Percentiles rank a stretch among this genome's conserved stretches.
Evolutionary conservation across 2,329 filamentous ascomycete genomes (phyloP).

Genomic region (Cadophora sp.): DNA sequence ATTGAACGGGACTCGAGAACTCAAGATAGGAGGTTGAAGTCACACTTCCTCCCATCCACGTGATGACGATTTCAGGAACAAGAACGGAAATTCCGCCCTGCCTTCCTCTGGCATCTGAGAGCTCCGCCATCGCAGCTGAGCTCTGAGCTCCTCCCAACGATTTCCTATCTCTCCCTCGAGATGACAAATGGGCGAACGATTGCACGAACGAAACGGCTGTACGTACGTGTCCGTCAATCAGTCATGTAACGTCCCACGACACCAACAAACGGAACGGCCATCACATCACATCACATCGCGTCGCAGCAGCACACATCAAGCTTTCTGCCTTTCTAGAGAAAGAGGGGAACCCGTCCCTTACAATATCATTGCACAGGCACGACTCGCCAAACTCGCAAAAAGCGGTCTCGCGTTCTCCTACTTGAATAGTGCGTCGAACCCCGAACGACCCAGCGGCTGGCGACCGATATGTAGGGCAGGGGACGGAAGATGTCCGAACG

Average conservation of each 20-base stretch:
- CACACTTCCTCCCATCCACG: neutral
- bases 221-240: neutral
- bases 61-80: neutral
- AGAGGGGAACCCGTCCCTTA: too few relatives aligned
- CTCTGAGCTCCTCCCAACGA: neutral
- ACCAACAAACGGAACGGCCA: neutral
- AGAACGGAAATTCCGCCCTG: constrained; percentile 5
- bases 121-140: constrained; percentile 8
- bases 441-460: neutral
- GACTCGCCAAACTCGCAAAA: neutral
- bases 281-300: neutral
- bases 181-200: neutral
- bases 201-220: neutral
- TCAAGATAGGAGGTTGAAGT: neutral
- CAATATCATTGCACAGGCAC: too few relatives aligned
- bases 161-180: neutral
- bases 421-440: constrained; percentile 4
- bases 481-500: neutral
- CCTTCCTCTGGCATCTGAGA: neutral
- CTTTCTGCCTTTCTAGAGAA: neutral
- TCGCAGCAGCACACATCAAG: neutral
- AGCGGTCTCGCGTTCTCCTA: constrained; percentile 6
- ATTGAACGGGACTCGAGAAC: neutral
- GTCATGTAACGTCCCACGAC: constrained; percentile 2
- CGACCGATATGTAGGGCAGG: neutral